Evolutionary conservation across 306 rosid genomes (phyloP).

Genomic region (Arachis hypogaea): DNA sequence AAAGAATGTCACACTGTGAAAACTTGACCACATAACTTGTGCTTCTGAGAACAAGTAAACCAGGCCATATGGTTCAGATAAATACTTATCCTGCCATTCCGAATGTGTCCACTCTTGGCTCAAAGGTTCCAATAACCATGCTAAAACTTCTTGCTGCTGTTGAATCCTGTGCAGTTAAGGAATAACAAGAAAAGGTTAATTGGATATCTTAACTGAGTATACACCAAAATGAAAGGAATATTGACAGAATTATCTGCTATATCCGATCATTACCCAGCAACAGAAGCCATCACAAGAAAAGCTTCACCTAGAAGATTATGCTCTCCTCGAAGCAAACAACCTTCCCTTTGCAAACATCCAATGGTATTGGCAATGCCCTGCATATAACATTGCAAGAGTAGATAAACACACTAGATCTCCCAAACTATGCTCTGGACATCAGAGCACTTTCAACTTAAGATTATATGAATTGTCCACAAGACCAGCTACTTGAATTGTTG

Average conservation of each 20-base stretch:
- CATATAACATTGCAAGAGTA: constrained; percentile 41
- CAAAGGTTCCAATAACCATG: constrained; percentile 88
- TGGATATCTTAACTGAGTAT: constrained; percentile 29
- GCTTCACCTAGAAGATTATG: constrained; percentile 99
- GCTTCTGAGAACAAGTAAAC: constrained; percentile 78
- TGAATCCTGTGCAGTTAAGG: constrained; percentile 66
- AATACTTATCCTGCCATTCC: constrained; percentile 89
- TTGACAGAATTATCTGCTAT: constrained; percentile 9
- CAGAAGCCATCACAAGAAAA: constrained; percentile 95
- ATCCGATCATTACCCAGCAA: constrained; percentile 78
- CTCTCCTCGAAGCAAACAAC: constrained; percentile 85
- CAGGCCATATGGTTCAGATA: constrained; percentile 85
- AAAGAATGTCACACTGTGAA: constrained; percentile 88
- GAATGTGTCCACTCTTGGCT: constrained; percentile 85
- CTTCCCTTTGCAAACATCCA: constrained; percentile 85
- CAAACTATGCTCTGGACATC: constrained; percentile 12
- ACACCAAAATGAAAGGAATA: constrained; percentile 9
- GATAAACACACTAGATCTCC: constrained; percentile 37
- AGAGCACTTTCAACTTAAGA: constrained; percentile 14
- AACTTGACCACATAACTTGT: constrained; percentile 86
- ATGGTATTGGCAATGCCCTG: constrained; percentile 95
- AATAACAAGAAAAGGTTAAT: constrained; percentile 32
- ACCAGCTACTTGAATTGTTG: constrained; percentile 14
- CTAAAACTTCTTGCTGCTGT: constrained; percentile 97
- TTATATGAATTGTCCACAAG: constrained; percentile 20